Conservation (phyloP, 1,284 basidiomycete genomes). For the Ceratobasidium sp. region DNA sequence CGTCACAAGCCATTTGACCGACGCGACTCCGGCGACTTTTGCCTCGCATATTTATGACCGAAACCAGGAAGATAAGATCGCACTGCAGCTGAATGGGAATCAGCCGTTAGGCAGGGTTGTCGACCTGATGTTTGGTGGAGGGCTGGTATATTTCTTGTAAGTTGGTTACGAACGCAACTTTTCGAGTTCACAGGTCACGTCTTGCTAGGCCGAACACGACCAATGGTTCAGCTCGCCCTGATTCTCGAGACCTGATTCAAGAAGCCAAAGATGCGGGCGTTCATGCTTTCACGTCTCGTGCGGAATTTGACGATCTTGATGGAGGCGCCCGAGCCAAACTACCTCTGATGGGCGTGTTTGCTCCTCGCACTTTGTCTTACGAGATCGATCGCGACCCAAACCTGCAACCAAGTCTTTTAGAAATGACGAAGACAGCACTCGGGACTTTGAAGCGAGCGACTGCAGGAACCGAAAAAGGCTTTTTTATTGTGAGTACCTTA, state of each 20-base stretch:
- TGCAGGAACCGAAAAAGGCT: slow-evolving; percentile 52
- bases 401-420: slow-evolving; percentile 53
- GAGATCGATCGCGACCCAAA: slow-evolving; percentile 55
- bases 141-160: slow-evolving; percentile 54
- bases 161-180: not conserved
- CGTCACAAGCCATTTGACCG: slow-evolving; percentile 55
- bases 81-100: slow-evolving; percentile 54
- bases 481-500: slow-evolving; percentile 55
- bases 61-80: slow-evolving; percentile 56
- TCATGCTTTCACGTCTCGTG: slow-evolving; percentile 51
- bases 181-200: not conserved
- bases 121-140: slow-evolving; percentile 56
- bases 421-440: slow-evolving; percentile 56
- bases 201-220: slow-evolving; percentile 53
- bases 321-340: slow-evolving; percentile 46
- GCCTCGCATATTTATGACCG: slow-evolving; percentile 55
- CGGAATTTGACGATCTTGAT: slow-evolving; percentile 53
- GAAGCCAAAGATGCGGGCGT: slow-evolving; percentile 53
- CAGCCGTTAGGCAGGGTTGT: slow-evolving; percentile 53
- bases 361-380: slow-evolving; percentile 54
- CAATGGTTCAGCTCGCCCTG: slow-evolving; percentile 52
- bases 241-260: slow-evolving; percentile 53
- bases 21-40: slow-evolving; percentile 55
- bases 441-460: slow-evolving; percentile 51
- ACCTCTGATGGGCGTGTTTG: slow-evolving; percentile 53